Evolutionary conservation across 371 early-diverging fungal species (phyloP).

Genomic region (Rhizopus delemar): DNA sequence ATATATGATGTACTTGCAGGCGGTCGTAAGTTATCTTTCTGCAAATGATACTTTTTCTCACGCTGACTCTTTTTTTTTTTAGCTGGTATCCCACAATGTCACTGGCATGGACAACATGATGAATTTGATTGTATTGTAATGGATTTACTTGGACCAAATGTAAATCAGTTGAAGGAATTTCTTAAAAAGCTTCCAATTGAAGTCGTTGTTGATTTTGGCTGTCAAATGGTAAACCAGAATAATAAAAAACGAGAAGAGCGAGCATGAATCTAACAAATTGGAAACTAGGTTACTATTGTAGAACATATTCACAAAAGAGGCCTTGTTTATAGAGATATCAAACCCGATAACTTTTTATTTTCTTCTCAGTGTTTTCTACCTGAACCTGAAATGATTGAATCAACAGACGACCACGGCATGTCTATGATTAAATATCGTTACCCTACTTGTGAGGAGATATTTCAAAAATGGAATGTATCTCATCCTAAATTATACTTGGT

Average conservation of each 20-base stretch:
- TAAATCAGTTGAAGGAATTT: constrained; percentile 81
- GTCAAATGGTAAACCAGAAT: constrained; percentile 53
- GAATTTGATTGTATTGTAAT: constrained; percentile 90
- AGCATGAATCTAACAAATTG: constrained; percentile 3
- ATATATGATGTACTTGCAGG: constrained; percentile 53
- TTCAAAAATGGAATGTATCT: constrained; percentile 24
- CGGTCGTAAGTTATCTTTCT: constrained; percentile 45
- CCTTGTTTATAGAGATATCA: constrained; percentile 79
- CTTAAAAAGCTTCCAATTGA: constrained; percentile 49
- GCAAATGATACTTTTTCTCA: neutral
- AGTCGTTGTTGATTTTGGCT: constrained; percentile 54
- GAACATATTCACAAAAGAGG: constrained; percentile 96
- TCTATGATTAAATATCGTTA: constrained; percentile 21
- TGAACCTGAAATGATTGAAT: constrained; percentile 33
- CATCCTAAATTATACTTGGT: constrained; percentile 46
- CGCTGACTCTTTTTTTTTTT: neutral
- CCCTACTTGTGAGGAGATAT: constrained; percentile 30
- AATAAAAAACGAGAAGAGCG: constrained; percentile 1
- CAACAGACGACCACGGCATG: constrained; percentile 20
- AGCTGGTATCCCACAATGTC: constrained; percentile 82
- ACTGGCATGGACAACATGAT: constrained; percentile 94
- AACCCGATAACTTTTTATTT: constrained; percentile 97
- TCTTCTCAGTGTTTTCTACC: constrained; percentile 35
- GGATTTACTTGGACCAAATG: constrained; percentile 93
- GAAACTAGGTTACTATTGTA: constrained; percentile 83